phyloP scores from a whole-genome alignment of 2,329 filamentous ascomycete species.

The Phoma sp. region DNA sequence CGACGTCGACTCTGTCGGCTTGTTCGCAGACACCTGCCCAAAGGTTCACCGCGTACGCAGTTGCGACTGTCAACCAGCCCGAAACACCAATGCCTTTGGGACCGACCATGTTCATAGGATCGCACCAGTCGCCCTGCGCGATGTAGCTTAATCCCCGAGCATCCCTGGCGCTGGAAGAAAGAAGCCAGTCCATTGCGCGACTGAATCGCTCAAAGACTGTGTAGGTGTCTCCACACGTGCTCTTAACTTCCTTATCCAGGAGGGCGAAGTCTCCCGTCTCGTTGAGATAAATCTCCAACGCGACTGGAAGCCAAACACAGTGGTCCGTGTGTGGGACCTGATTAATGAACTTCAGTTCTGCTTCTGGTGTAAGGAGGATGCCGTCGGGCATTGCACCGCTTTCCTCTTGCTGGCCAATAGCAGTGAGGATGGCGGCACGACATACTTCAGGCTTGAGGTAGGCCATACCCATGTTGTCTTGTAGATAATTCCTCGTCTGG shows the following conservation, averaged over 20 bases:
- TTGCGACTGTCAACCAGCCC: slow-evolving; percentile 65
- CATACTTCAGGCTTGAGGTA: slow-evolving; percentile 62
- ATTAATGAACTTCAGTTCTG: slow-evolving; percentile 68
- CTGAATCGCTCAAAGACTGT: slow-evolving; percentile 64
- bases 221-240: slow-evolving; percentile 54
- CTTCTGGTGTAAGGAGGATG: slow-evolving; percentile 61
- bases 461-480: slow-evolving; percentile 69
- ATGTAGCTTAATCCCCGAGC: slow-evolving; percentile 64
- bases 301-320: slow-evolving; percentile 65
- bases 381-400: slow-evolving; percentile 67
- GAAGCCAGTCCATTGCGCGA: slow-evolving; percentile 66
- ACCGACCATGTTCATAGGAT: slow-evolving; percentile 70
- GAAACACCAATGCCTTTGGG: slow-evolving; percentile 66
- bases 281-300: slow-evolving; percentile 62
- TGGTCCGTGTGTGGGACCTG: slow-evolving; percentile 68
- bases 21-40: slow-evolving; percentile 63
- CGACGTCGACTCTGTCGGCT: slow-evolving; percentile 51
- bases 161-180: slow-evolving; percentile 56
- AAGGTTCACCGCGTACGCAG: slow-evolving; percentile 60
- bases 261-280: slow-evolving; percentile 63
- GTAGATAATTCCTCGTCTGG: slow-evolving; percentile 66
- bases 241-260: slow-evolving; percentile 55
- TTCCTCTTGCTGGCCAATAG: slow-evolving; percentile 62
- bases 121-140: slow-evolving; percentile 67
- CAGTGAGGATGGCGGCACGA: slow-evolving; percentile 58